Evolutionary conservation across 2,329 filamentous ascomycete species (phyloP).

Genomic region (Rutstroemia sp.): DNA sequence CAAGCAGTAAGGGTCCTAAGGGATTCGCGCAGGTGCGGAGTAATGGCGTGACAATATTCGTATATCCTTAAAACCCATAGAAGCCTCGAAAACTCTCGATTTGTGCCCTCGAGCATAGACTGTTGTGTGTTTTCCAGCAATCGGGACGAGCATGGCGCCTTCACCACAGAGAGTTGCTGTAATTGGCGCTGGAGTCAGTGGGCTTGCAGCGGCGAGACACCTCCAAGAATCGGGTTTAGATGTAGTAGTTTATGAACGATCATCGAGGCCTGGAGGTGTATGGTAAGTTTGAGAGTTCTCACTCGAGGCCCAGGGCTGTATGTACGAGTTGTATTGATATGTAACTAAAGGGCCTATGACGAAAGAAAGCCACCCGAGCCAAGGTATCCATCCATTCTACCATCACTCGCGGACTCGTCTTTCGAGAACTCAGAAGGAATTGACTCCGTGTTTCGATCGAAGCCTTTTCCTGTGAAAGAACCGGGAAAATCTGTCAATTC

Average conservation of each 20-base stretch:
- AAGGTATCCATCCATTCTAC: conserved; percentile 18
- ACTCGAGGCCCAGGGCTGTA: background rate
- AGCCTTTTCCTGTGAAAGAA: background rate
- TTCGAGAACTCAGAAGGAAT: conserved; percentile 4
- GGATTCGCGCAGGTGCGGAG: too few relatives aligned
- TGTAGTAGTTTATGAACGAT: conserved; percentile 48
- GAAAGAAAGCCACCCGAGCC: conserved; percentile 19
- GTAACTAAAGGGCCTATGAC: conserved; percentile 19
- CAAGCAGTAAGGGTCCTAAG: too few relatives aligned
- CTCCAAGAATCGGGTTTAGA: conserved; percentile 38
- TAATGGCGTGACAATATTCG: too few relatives aligned
- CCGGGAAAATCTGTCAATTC: background rate
- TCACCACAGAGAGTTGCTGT: conserved; percentile 32
- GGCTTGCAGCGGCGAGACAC: conserved; percentile 40
- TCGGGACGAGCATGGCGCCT: too few relatives aligned
- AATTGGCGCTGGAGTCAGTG: conserved; percentile 45
- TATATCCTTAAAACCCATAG: too few relatives aligned
- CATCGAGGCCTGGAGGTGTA: conserved; percentile 43
- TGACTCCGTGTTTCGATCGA: background rate
- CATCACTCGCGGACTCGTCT: conserved; percentile 16
- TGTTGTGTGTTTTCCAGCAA: too few relatives aligned
- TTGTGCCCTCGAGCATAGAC: too few relatives aligned
- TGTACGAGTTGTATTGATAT: background rate
- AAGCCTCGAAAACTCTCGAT: too few relatives aligned
- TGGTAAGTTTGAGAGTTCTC: conserved; percentile 32